Evolutionary conservation across 1,284 basidiomycete species (phyloP).

Genomic region (Mycena sp.): DNA sequence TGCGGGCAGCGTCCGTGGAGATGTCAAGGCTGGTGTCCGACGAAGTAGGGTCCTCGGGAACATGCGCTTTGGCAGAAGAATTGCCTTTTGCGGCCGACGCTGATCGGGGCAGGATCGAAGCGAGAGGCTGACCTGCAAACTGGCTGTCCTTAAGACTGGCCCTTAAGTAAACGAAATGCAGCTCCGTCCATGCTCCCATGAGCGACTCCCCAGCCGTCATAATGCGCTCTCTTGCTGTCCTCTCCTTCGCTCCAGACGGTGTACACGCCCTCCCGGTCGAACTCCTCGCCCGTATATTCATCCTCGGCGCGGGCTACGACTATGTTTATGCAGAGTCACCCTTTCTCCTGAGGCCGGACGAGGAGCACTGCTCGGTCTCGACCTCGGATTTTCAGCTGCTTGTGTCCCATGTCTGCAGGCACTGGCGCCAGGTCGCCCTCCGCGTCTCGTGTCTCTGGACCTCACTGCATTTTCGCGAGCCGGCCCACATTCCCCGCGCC

Average conservation of each 20-base stretch:
- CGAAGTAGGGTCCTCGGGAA: background rate
- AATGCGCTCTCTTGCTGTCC: background rate
- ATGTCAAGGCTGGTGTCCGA: too few relatives aligned
- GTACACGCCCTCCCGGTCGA: conserved; percentile 63
- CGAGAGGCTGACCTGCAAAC: too few relatives aligned
- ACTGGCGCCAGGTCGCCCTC: conserved; percentile 63
- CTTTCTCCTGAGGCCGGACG: conserved; percentile 61
- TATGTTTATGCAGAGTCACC: conserved; percentile 48
- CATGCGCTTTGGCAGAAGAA: too few relatives aligned
- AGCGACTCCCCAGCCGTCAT: too few relatives aligned
- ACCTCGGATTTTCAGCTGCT: conserved; percentile 59
- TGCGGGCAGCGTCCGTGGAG: conserved; percentile 15
- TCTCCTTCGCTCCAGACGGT: too few relatives aligned
- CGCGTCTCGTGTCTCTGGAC: conserved; percentile 61
- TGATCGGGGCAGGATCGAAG: background rate
- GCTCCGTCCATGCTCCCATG: conserved; percentile 23
- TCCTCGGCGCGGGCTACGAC: conserved; percentile 49
- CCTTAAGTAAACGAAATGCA: conserved; percentile 22
- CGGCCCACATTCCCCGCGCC: conserved; percentile 57
- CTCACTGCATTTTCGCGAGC: conserved; percentile 59
- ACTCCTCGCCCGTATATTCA: conserved; percentile 61
- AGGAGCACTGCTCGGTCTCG: conserved; percentile 52
- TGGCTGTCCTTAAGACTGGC: too few relatives aligned
- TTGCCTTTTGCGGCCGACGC: too few relatives aligned
- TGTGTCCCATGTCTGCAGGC: conserved; percentile 62